Evolutionary conservation across 805 yeast species (phyloP), one percentile per base, ranked within the genome.

Genomic region (Yarrowia sp.): DNA sequence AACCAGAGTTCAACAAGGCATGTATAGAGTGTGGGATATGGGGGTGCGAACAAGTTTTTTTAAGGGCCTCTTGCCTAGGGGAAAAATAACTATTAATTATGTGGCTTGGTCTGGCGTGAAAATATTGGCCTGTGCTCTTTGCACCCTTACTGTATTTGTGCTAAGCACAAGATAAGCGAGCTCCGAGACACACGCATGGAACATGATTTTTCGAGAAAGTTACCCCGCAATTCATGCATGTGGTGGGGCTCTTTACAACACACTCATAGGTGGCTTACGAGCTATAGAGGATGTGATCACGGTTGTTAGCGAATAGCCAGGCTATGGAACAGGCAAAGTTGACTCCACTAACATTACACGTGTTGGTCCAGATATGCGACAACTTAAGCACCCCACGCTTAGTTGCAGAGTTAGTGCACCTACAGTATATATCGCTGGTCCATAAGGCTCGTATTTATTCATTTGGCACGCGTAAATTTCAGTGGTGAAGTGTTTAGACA

Each of bases 161-260:
- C 54, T 28, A 48, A 32, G 54, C 32, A 7, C 7, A 21, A 7
- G 38, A 19, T 48, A 48, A 48, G 54, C 54, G 54, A 48, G 54
- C 17, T 30, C 17, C 19, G 38, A 48, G 52, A 17, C 38, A 30
- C 19, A 48, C 54, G 54, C 54, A 48, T 48, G 35, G 51, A 46
- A 46, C 49, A n/a, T 44, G 51, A 48, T 48, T 35, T 48, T 30
- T 24, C 32, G 5, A 9, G 22, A 51, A 51, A 51, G 41, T 51
- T 51, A 51, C 58, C 58, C 58, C 58, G 41, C 58, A 24, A 51
- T 51, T 51, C 58, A 33, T 51, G 58, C 58, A 51, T 33, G 22
- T 49, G 56, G 56, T 49, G 56, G 56, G 58, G 41, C 21, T 3
- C 38, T 48, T 30, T 30, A 8, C 30, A 19, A 30, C 26, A 19